Percentiles rank a stretch among this genome's conserved stretches.
phyloP scores from a whole-genome alignment of 192 early-diverging fungal species.

The Coemansia sp. region DNA sequence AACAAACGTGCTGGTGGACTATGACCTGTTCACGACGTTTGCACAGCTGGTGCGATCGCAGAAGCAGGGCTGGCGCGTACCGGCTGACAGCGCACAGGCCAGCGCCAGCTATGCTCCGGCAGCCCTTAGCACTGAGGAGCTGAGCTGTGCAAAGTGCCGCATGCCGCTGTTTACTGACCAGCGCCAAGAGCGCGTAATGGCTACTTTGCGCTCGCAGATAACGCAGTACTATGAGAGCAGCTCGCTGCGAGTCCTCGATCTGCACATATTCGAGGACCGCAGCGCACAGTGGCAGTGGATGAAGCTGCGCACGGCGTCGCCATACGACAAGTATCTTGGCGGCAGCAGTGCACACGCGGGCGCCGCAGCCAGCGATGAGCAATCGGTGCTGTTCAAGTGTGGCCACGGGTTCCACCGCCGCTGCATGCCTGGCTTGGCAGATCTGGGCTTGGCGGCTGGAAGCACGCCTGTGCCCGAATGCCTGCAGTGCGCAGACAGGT shows the following conservation, averaged over 20 bases:
- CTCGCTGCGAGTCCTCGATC: conserved; percentile 38
- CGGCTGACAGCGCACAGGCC: neutral
- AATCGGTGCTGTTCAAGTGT: conserved; percentile 45
- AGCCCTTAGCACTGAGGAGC: conserved; percentile 1
- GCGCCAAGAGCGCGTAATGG: conserved; percentile 35
- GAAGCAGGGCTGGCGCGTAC: conserved; percentile 46
- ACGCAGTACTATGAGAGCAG: conserved; percentile 40
- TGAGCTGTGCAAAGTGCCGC: conserved; percentile 27
- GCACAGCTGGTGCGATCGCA: conserved; percentile 50
- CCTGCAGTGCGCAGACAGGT: conserved; percentile 11
- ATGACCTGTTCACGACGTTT: conserved; percentile 47
- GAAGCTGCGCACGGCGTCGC: conserved; percentile 42
- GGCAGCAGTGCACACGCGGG: neutral
- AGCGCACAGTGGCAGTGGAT: conserved; percentile 51
- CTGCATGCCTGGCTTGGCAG: conserved; percentile 18
- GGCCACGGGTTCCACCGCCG: conserved; percentile 38
- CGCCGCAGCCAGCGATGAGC: conserved; percentile 10
- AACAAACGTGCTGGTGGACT: conserved; percentile 46
- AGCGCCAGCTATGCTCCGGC: neutral
- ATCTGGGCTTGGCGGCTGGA: neutral
- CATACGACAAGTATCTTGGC: conserved; percentile 21
- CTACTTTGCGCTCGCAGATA: conserved; percentile 26
- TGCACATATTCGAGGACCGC: conserved; percentile 52
- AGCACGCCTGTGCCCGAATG: conserved; percentile 16
- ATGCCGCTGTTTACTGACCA: conserved; percentile 33